Evolutionary conservation across 495 filamentous ascomycete species (phyloP).

Genomic region (Lasiosphaeria hispida): DNA sequence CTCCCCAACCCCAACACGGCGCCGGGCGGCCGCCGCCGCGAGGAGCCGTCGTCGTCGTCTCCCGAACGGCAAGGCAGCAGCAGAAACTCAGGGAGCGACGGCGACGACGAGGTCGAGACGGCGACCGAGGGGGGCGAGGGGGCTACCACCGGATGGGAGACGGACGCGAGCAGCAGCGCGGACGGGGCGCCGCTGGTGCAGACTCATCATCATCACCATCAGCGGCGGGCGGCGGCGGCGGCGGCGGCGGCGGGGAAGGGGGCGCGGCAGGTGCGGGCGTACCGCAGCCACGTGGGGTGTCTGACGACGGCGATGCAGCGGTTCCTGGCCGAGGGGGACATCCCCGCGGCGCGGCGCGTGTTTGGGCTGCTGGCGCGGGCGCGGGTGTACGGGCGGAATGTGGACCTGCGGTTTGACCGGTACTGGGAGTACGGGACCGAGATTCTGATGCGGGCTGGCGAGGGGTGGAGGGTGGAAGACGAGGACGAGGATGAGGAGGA

Average conservation of each 20-base stretch:
- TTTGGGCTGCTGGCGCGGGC: constrained; percentile 38
- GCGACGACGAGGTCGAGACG: constrained; percentile 9
- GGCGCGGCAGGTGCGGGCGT: neutral
- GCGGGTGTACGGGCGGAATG: constrained; percentile 21
- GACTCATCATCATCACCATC: too few species aligned
- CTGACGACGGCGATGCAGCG: constrained; percentile 34
- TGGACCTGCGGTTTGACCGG: constrained; percentile 38
- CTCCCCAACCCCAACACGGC: constrained; percentile 11
- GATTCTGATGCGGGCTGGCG: constrained; percentile 42
- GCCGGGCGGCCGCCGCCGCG: neutral
- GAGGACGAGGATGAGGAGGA: neutral
- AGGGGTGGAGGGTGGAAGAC: constrained; percentile 24
- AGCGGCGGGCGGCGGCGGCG: neutral
- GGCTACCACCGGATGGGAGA: neutral
- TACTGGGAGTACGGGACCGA: constrained; percentile 45
- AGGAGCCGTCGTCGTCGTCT: neutral
- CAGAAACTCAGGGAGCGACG: too few species aligned
- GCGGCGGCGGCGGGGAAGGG: neutral
- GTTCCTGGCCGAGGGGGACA: constrained; percentile 39
- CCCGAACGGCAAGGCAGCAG: too few species aligned
- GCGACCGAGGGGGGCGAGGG: neutral
- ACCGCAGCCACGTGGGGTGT: constrained; percentile 29
- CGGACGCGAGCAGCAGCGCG: neutral
- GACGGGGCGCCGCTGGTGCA: too few species aligned
- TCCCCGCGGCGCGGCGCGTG: constrained; percentile 37